A percentile compares a stretch with the other conserved stretches of the same genome.
phyloP scores from a whole-genome alignment of 768 basidiomycete species.

The Steccherinum ochraceum region DNA sequence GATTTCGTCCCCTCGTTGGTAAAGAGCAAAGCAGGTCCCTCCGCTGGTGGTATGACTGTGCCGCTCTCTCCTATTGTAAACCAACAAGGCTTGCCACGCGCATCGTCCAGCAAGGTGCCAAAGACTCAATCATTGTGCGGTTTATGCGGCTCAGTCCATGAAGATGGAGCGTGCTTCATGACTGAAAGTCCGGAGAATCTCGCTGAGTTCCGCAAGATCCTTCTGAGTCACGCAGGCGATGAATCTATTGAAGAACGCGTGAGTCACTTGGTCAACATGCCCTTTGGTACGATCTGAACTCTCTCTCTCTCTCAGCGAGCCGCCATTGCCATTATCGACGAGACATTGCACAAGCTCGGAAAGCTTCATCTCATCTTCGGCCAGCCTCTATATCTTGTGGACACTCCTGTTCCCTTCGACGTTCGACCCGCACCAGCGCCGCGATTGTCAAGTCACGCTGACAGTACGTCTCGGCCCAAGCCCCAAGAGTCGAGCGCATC shows the following conservation, averaged over 20 bases:
- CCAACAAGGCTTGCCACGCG: neutral
- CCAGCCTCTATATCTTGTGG: slow-evolving; percentile 57
- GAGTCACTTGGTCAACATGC: slow-evolving; percentile 21
- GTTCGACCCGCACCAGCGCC: slow-evolving; percentile 1
- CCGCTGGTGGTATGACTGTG: too few species aligned
- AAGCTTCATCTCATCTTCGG: slow-evolving; percentile 49
- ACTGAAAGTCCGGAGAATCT: slow-evolving; percentile 58
- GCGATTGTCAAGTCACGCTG: neutral
- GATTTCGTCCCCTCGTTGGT: neutral
- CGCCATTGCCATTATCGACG: slow-evolving; percentile 67
- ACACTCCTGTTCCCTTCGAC: slow-evolving; percentile 15
- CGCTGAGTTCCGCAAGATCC: slow-evolving; percentile 61
- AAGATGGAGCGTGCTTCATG: slow-evolving; percentile 52
- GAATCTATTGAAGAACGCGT: slow-evolving; percentile 66
- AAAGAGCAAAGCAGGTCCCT: too few species aligned
- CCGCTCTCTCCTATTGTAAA: too few species aligned
- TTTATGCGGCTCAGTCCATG: slow-evolving; percentile 54
- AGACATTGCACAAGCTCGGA: slow-evolving; percentile 50
- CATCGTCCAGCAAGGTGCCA: neutral
- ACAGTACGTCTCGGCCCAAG: too few species aligned
- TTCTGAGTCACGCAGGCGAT: slow-evolving; percentile 56
- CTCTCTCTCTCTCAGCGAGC: slow-evolving; percentile 35
- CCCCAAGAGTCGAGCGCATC: too few species aligned
- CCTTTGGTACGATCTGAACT: slow-evolving; percentile 1
- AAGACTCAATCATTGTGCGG: slow-evolving; percentile 36